Evolutionary conservation across 2,329 filamentous ascomycete genomes (phyloP).

Genomic region (Lasiodiplodia gonubiensis): DNA sequence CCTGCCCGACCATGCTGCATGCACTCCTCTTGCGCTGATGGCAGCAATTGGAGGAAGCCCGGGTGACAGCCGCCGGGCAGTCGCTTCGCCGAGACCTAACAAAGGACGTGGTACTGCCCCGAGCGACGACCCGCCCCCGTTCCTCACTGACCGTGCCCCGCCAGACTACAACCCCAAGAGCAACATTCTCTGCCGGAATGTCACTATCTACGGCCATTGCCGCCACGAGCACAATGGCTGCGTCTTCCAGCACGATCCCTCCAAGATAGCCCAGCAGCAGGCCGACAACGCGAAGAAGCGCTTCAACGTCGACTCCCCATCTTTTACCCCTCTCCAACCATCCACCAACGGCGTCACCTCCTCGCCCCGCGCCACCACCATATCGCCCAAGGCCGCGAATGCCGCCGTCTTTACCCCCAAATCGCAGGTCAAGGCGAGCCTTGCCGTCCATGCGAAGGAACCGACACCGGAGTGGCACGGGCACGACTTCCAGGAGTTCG

Average conservation of each 20-base stretch:
- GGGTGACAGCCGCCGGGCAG: conserved; percentile 30
- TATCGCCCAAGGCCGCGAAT: conserved; percentile 88
- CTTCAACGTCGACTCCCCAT: conserved; percentile 93
- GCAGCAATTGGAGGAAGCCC: conserved; percentile 30
- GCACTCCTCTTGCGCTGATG: conserved; percentile 28
- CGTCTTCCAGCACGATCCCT: conserved; percentile 84
- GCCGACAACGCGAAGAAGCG: conserved; percentile 69
- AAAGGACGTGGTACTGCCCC: conserved; percentile 29
- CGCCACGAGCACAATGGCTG: conserved; percentile 85
- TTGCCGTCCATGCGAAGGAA: conserved; percentile 50
- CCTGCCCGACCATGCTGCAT: conserved; percentile 29
- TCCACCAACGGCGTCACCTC: conserved; percentile 55
- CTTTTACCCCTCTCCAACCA: conserved; percentile 77
- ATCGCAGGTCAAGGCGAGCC: conserved; percentile 42
- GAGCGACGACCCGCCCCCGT: conserved; percentile 2
- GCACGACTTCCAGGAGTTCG: conserved; percentile 58
- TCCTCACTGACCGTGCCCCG: conserved; percentile 11
- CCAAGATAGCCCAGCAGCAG: conserved; percentile 61
- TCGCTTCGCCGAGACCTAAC: conserved; percentile 29
- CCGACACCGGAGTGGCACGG: conserved; percentile 54
- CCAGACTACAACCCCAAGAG: conserved; percentile 52
- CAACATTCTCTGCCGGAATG: conserved; percentile 89
- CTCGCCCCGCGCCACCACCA: conserved; percentile 70
- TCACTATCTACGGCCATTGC: conserved; percentile 91
- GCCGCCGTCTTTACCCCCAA: conserved; percentile 85